Base-by-base conservation (phyloP, 164 flowering plant genomes). In the Piper longum region DNA sequence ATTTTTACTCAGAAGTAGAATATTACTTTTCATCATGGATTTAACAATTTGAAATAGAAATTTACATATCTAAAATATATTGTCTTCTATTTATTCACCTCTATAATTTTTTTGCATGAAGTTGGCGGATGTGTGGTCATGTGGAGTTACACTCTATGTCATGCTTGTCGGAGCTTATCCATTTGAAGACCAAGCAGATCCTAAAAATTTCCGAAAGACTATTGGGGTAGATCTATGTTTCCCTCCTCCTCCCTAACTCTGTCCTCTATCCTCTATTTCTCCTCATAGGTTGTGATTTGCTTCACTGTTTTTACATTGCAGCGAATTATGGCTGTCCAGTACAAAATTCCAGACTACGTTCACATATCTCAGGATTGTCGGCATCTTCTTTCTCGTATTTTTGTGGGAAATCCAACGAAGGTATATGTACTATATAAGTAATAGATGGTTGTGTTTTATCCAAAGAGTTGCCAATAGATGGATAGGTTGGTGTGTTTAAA, bases 281-380 rank as follows among this genome's bases (percentile, higher is more conserved):
- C 1, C 12, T 8, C 52, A 9, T 48, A 1, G 14, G 3, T 48
- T 14, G 14, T 5, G 9, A 12, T 5, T 2, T 48, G 52, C 52
- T 48, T 48, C 12, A 48, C 36, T 48, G 52, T 48, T 44, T 44
- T 44, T 9, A 48, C 52, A 6, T 64, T 81, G 79, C 89, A 89
- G 97, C 79, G 84, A 59, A 89, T 89, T 70, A 83, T 87, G 95
- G 79, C 81, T 61, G 85, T 79, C 48, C 88, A 89, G 57, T 89
- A 85, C 84, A 84, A 79, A 66, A 84, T 89, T 62, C 97, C 97
- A 0, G 95, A 85, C 55, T 83, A 87, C 66, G 92, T 87, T 57
- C 90, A 86, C 68, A 76, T 90, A 69, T 87, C 95, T 63, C 87
- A 84, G 66, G 95, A 87, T 58, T 90, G 97, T 78, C 79, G 72